Percentiles rank a stretch among this genome's conserved stretches.
These are phyloP conservation scores for Phytopythium boreale DNA, from an alignment of 352 stramenopile species.

Conservation along the genomic window DNA sequence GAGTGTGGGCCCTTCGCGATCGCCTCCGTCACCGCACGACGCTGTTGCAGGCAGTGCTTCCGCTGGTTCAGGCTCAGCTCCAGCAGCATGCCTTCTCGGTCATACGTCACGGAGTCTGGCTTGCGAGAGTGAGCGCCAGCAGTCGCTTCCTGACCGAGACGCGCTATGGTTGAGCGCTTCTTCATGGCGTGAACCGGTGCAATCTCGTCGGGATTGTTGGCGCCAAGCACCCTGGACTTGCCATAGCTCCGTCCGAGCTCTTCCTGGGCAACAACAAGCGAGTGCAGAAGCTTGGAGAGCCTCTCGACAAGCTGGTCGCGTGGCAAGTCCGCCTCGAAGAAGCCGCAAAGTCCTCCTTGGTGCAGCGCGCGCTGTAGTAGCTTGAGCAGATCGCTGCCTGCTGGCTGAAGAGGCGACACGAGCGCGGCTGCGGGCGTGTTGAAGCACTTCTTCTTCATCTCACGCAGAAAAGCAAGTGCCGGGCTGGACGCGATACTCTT, in stretches of 20 bases:
- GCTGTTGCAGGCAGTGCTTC: slow-evolving; percentile 54
- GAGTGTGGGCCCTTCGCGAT: slow-evolving; percentile 45
- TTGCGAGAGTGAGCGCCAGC: neutral
- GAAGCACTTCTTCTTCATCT: slow-evolving; percentile 59
- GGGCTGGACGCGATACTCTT: slow-evolving; percentile 47
- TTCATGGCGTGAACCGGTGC: slow-evolving; percentile 29
- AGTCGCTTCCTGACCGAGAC: neutral
- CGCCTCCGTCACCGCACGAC: slow-evolving; percentile 34
- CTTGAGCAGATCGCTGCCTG: slow-evolving; percentile 34
- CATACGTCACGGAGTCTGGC: slow-evolving; percentile 50
- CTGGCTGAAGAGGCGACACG: slow-evolving; percentile 16
- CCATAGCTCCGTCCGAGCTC: slow-evolving; percentile 47
- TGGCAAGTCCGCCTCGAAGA: slow-evolving; percentile 46
- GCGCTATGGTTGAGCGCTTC: slow-evolving; percentile 20
- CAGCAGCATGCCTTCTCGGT: slow-evolving; percentile 63
- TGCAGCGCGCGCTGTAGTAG: slow-evolving; percentile 45
- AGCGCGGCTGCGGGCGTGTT: slow-evolving; percentile 51
- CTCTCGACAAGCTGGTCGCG: slow-evolving; percentile 36
- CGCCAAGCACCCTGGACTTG: slow-evolving; percentile 8
- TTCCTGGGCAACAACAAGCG: slow-evolving; percentile 44
- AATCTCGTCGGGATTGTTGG: slow-evolving; percentile 26
- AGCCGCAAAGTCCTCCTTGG: slow-evolving; percentile 57
- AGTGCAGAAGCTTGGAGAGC: slow-evolving; percentile 51
- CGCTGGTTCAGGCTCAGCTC: slow-evolving; percentile 66
- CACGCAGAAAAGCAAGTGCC: slow-evolving; percentile 45